Base-by-base conservation (phyloP, 352 stramenopile species). In the Phytophthora brassicae region DNA sequence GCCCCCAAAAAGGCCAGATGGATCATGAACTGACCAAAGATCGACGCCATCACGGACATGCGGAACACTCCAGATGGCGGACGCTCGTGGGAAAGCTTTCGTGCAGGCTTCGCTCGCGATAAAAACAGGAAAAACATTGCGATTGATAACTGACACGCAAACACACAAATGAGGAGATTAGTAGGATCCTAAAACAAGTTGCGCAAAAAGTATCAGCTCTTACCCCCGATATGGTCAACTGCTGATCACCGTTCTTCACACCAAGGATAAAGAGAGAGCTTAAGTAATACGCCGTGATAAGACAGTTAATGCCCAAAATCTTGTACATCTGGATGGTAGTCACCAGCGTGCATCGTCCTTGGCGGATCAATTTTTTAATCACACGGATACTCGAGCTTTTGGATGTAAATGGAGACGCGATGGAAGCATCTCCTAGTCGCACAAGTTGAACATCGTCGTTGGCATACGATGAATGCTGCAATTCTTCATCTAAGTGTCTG, bases 321-420 rank as follows among this genome's bases (percentile, higher is more conserved):
- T 99, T 97, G 78, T 99, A 98, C 85, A 98, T 97, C 79, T 99
- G 97, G 57, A 99, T 96, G 35, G 98, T 99, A 13, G 95, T 99
- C 7, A 99, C 97, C 7, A 99, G 75, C 22, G 98, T 99, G 58
- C 98, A 99, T 46, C 98, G 84, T 12, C 98, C 98, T 64, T 99
- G 97, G 39, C 97, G 92, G 41, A 99, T 88, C 31, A 99, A 93
- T 53, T 98, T 92, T 26, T 99, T 95, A 44, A 88, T 92, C 14
- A 84, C 81, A 68, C 86, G 86, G 54, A 97, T 94, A 36, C 84
- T 94, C 64, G 97, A 86, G 72, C 97, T 81, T 81, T 93, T 80
- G 28, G 94, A 98, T 5, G 98, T 99, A 73, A 99, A 99, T 0
- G 98, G 98, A 51, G 97, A 99, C n/a, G 98, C 98, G 42, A 99